Conservation (phyloP, 1,284 basidiomycete genomes). For the Ustilago shanxiensis region DNA sequence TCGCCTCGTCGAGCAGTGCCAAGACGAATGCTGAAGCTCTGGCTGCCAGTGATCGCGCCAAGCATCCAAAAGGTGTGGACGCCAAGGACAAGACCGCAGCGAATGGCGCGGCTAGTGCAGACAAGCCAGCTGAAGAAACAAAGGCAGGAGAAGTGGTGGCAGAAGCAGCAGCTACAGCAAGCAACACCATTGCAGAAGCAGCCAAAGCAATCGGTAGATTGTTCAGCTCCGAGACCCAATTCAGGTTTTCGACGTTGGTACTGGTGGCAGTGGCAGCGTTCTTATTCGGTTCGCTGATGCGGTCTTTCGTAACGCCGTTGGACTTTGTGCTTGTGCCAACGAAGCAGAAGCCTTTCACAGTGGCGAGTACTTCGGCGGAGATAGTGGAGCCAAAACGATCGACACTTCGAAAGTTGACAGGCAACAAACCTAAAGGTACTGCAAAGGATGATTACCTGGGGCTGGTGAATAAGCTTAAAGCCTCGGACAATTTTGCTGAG, state of each 20-base stretch:
- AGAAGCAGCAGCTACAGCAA: constrained; percentile 27
- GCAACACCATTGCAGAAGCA: constrained; percentile 28
- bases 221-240: constrained; percentile 21
- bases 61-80: constrained; percentile 22
- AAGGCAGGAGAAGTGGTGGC: constrained; percentile 6
- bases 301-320: constrained; percentile 86
- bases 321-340: constrained; percentile 79
- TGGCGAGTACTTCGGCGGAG: neutral
- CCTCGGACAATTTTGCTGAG: neutral
- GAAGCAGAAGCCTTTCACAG: neutral
- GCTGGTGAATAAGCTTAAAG: constrained; percentile 13
- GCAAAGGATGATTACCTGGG: constrained; percentile 22
- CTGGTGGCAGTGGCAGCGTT: constrained; percentile 88
- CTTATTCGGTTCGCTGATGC: constrained; percentile 87
- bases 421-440: neutral
- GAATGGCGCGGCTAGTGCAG: neutral
- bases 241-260: constrained; percentile 71
- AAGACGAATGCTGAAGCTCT: constrained; percentile 48
- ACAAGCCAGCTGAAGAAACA: neutral
- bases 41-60: constrained; percentile 34
- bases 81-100: constrained; percentile 14
- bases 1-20: constrained; percentile 34
- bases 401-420: neutral
- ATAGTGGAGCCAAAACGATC: neutral
- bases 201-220: constrained; percentile 23